phyloP scores from a whole-genome alignment of 2,329 filamentous ascomycete species.

The Exophiala dermatitidis region DNA sequence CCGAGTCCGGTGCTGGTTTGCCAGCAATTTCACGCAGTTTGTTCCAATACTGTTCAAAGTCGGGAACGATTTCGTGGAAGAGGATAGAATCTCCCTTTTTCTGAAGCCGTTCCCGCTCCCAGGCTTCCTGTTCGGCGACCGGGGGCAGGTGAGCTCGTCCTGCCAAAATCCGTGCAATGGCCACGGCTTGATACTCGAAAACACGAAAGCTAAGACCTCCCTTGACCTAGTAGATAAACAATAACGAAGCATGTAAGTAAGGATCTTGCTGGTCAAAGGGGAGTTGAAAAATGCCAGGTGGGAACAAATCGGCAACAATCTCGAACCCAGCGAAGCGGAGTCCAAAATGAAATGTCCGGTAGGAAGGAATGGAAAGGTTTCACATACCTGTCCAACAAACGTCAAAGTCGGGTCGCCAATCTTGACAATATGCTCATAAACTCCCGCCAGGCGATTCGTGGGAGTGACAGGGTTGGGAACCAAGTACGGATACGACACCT shows the following conservation, averaged over 20 bases:
- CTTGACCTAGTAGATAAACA: not conserved
- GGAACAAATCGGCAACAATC: too few species aligned
- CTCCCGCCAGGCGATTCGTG: constrained; percentile 28
- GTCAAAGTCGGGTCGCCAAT: constrained; percentile 57
- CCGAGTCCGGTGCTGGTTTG: constrained; percentile 34
- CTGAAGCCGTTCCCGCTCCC: constrained; percentile 26
- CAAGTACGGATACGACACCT: constrained; percentile 59
- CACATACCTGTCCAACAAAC: constrained; percentile 47
- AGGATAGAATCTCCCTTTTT: constrained; percentile 16
- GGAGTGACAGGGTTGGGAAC: constrained; percentile 47
- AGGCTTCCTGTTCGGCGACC: constrained; percentile 27
- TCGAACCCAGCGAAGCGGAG: too few species aligned
- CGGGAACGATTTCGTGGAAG: constrained; percentile 30
- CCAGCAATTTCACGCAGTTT: constrained; percentile 39
- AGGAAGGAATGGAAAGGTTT: not conserved
- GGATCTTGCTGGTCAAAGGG: too few species aligned
- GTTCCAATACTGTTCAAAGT: constrained; percentile 38
- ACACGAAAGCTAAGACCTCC: constrained; percentile 57
- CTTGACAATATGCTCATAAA: constrained; percentile 65
- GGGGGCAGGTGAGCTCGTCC: constrained; percentile 25
- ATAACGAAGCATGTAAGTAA: not conserved
- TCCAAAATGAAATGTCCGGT: too few species aligned
- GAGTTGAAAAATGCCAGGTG: too few species aligned
- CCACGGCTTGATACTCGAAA: constrained; percentile 62
- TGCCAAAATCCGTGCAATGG: constrained; percentile 40